These are phyloP conservation scores for Cyberlindnera japonica DNA, from an alignment of 805 yeast species.

Conservation along the genomic window DNA sequence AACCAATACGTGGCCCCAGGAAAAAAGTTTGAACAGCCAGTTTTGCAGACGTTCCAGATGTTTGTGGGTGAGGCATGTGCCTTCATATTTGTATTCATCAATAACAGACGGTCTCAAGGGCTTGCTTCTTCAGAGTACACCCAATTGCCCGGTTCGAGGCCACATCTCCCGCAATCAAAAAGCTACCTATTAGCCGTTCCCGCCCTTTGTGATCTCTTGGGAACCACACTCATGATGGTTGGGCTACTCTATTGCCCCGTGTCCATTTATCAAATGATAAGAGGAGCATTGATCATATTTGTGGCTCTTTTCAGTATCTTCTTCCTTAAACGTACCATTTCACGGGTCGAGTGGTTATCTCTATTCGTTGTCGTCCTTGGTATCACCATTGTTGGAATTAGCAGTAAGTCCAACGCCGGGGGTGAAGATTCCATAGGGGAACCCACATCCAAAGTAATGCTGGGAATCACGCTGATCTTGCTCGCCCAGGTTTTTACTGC, in stretches of 20 bases:
- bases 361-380: slow-evolving; percentile 64
- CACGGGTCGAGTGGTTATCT: slow-evolving; percentile 65
- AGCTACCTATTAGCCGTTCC: slow-evolving; percentile 50
- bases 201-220: slow-evolving; percentile 65
- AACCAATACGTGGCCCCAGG: slow-evolving; percentile 59
- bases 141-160: slow-evolving; percentile 9
- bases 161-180: slow-evolving; percentile 24
- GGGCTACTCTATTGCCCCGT: slow-evolving; percentile 75
- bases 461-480: slow-evolving; percentile 58
- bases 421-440: slow-evolving; percentile 5
- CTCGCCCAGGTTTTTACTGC: slow-evolving; percentile 69
- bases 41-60: slow-evolving; percentile 77
- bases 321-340: slow-evolving; percentile 52
- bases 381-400: slow-evolving; percentile 66
- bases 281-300: slow-evolving; percentile 72
- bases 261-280: slow-evolving; percentile 79
- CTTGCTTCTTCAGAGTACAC: slow-evolving; percentile 2
- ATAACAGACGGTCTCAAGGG: slow-evolving; percentile 3
- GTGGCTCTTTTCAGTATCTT: slow-evolving; percentile 69
- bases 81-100: slow-evolving; percentile 37
- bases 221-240: slow-evolving; percentile 73
- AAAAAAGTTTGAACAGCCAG: slow-evolving; percentile 68
- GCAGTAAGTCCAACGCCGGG: slow-evolving; percentile 44
- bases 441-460: slow-evolving; percentile 30
- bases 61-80: slow-evolving; percentile 65